Evolutionary conservation across 1,284 basidiomycete genomes (phyloP), one percentile per base, ranked within the genome.

Genomic region (Trichosporon ovoides): DNA sequence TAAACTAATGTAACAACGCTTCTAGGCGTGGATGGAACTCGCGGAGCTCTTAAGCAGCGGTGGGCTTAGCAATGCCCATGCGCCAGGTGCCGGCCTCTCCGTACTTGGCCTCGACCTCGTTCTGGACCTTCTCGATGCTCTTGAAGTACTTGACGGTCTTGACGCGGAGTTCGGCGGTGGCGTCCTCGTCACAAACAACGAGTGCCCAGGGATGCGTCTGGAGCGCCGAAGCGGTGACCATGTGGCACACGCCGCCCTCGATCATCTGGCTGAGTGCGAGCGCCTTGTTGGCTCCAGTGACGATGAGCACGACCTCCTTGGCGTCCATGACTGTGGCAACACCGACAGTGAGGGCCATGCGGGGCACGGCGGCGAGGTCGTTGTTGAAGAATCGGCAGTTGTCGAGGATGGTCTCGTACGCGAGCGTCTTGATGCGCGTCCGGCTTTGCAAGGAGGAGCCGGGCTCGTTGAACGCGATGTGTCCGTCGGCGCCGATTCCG

Each of bases 111-210:
- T 72, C 70, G 40, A 90, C 89, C 73, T 92, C 87, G 57, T 88
- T 86, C 73, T 92, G 89, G 34, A 91, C 91, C 64, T 84, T 85
- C 72, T 92, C 89, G 69, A 92, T 91, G 7, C 86, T 88, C 73
- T 90, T 91, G 80, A 92, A 91, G 80, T 92, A 92, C 70, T 89
- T 88, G 66, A 91, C 90, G 0, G 90, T 92, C 79, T 89, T 88
- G 59, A 87, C 85, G 59, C 83, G 86, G 40, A 92, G 81, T 74
- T 92, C 88, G 53, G 66, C 61, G 1, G 70, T 72, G 11, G 70
- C 70, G 62, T 72, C 70, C 67, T 72, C 70, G 56, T 93, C 91
- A 22, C 85, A 87, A 20, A 92, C 89, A 59, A 93, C 88, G 52
- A 92, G 79, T 9, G 88, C 85, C 87, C 88, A 90, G 5, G 88